Conservation (phyloP, 495 filamentous ascomycete species). For the Penicillium crystallinum region DNA sequence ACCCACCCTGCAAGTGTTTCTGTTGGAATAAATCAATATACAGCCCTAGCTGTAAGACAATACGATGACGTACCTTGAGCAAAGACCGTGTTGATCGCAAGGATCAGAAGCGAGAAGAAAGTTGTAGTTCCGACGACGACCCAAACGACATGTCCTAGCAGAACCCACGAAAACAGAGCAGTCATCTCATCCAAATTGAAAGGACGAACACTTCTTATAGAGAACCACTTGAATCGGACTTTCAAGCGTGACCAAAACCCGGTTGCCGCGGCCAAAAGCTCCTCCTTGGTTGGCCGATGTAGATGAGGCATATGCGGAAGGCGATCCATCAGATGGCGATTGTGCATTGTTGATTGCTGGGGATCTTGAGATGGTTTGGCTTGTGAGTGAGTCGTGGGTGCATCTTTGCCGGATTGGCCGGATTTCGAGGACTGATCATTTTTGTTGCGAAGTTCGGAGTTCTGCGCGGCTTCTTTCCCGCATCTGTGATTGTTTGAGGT, state of each 20-base stretch:
- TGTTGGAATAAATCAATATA: constrained; percentile 28
- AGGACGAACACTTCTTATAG: constrained; percentile 88
- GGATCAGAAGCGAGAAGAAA: constrained; percentile 86
- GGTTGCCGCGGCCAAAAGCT: constrained; percentile 84
- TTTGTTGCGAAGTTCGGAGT: constrained; percentile 7
- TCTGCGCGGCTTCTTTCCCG: constrained; percentile 5
- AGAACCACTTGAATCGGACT: constrained; percentile 95
- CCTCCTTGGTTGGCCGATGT: constrained; percentile 88
- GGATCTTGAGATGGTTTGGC: constrained; percentile 5
- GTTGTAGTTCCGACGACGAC: constrained; percentile 92
- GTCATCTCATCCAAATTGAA: constrained; percentile 95
- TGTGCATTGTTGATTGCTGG: constrained; percentile 14
- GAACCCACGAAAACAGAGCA: constrained; percentile 91
- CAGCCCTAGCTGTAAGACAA: neutral
- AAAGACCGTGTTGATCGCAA: constrained; percentile 91
- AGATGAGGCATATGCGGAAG: constrained; percentile 63
- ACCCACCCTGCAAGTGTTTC: constrained; percentile 92
- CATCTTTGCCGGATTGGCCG: constrained; percentile 10
- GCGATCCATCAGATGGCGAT: constrained; percentile 55
- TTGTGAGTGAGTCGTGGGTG: neutral
- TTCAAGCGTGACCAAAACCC: constrained; percentile 89
- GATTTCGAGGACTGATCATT: constrained; percentile 8
- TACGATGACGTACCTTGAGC: constrained; percentile 64
- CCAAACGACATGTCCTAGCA: constrained; percentile 92
- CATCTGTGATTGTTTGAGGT: constrained; percentile 22